phyloP scores from a whole-genome alignment of 202 grass and related monocot species.

The Setaria italica region DNA sequence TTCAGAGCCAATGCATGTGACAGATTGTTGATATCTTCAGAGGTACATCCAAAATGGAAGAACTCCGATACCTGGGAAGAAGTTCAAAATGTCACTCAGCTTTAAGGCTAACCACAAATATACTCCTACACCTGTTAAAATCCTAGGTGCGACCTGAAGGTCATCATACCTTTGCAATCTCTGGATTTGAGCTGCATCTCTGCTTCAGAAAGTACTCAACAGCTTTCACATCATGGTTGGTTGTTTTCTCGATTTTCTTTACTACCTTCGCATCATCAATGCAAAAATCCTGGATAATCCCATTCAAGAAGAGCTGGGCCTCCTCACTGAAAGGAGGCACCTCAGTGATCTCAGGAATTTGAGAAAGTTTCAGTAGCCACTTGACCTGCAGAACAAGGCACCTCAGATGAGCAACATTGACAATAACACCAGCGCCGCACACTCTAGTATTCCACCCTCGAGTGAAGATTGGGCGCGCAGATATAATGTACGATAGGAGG shows the following conservation, averaged over 20 bases:
- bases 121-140: background rate
- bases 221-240: slow-evolving; percentile 95
- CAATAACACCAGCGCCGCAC: background rate
- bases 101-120: slow-evolving; percentile 8
- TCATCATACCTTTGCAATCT: slow-evolving; percentile 72
- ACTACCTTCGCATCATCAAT: slow-evolving; percentile 75
- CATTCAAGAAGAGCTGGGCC: slow-evolving; percentile 66
- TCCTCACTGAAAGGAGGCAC: slow-evolving; percentile 83
- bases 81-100: slow-evolving; percentile 29
- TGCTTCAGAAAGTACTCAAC: slow-evolving; percentile 96
- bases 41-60: slow-evolving; percentile 98
- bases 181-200: slow-evolving; percentile 75
- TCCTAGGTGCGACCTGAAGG: slow-evolving; percentile 6
- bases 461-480: background rate
- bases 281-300: slow-evolving; percentile 67
- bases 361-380: slow-evolving; percentile 92
- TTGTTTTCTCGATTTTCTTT: slow-evolving; percentile 90
- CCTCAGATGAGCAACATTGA: slow-evolving; percentile 12
- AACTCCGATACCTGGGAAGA: slow-evolving; percentile 80
- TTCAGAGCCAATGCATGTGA: slow-evolving; percentile 83
- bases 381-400: slow-evolving; percentile 61
- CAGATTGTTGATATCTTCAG: slow-evolving; percentile 98
- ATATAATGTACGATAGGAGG: background rate
- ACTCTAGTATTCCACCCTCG: background rate
- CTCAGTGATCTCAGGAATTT: slow-evolving; percentile 80